Evolutionary conservation across 1,284 basidiomycete genomes (phyloP).

Genomic region (Ustilago bromivora): DNA sequence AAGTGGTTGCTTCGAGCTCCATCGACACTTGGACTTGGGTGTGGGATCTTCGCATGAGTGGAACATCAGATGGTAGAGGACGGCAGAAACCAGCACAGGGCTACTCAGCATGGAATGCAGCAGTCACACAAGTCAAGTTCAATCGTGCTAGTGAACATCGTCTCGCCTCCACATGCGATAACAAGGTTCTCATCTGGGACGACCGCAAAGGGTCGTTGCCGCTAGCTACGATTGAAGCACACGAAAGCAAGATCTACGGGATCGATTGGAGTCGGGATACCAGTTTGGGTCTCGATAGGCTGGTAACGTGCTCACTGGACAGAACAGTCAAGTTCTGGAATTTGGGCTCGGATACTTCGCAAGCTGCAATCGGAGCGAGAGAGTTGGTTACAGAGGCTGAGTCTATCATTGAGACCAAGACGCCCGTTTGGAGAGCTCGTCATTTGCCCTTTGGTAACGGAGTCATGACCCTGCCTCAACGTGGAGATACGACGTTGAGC

Average conservation of each 20-base stretch:
- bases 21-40: constrained; percentile 69
- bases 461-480: constrained; percentile 87
- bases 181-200: constrained; percentile 69
- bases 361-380: constrained; percentile 58
- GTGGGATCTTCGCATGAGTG: constrained; percentile 65
- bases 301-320: constrained; percentile 68
- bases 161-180: constrained; percentile 60
- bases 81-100: constrained; percentile 61
- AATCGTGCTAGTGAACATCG: constrained; percentile 55
- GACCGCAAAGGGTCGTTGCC: constrained; percentile 63
- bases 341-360: constrained; percentile 49
- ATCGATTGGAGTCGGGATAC: constrained; percentile 66
- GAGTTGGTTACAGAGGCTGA: constrained; percentile 64
- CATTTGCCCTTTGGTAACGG: constrained; percentile 93
- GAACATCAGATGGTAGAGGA: constrained; percentile 22
- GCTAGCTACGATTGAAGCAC: constrained; percentile 62
- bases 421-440: constrained; percentile 94
- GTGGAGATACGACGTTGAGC: constrained; percentile 84
- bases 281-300: constrained; percentile 57
- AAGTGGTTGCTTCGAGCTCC: constrained; percentile 65
- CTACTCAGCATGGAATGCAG: constrained; percentile 68
- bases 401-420: constrained; percentile 78
- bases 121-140: constrained; percentile 68
- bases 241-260: constrained; percentile 68
- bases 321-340: constrained; percentile 68